Base-by-base conservation (phyloP, 2,329 filamentous ascomycete species). In the Sclerotinia subarctica region DNA sequence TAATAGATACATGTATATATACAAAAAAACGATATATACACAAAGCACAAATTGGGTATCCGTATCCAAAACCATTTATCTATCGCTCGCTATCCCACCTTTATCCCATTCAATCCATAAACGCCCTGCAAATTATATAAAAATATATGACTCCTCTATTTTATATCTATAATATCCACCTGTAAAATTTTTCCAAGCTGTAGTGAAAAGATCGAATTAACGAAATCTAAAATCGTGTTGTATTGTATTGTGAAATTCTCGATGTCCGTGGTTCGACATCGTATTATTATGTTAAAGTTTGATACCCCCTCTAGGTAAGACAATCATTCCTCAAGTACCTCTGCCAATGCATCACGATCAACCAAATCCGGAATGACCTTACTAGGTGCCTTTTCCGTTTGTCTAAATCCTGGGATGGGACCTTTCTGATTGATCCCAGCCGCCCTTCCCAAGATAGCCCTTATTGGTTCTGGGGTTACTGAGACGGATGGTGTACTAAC, bases 361-460 rank as follows among this genome's bases (percentile, higher is more conserved):
- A 78, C 72, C 2, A 63, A 58, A 54, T 70, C 70, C 2, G 76
- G 69, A n/a, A 62, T 71, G 5, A 77, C 76, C 52, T 73, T 72
- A 56, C 74, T 75, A 8, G 77, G 76, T 35, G 73, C 72, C 47
- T 70, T 74, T n/a, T 74, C 73, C 2, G 51, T 54, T 67, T 85
- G 82, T 35, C 86, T 63, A 71, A 94, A 90, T 0, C 92, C 91
- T 0, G 90, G 86, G 54, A 95, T 89, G 0, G 87, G 83, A 0
- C 92, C 92, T 1, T 86, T 84, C 76, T 94, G 92, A 74, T 95
- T 95, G 76, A 95, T 92, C 0, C 92, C 92, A 1, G 90, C 86
- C 5, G 85, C 79, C 54, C 91, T 83, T 54, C 81, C 81, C 46
- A 79, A 65, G 15, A 79, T 51, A 91, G 83, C 56, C 80, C 81